Conservation (phyloP, 805 yeast species). For the Dipodascopsis uninucleata region DNA sequence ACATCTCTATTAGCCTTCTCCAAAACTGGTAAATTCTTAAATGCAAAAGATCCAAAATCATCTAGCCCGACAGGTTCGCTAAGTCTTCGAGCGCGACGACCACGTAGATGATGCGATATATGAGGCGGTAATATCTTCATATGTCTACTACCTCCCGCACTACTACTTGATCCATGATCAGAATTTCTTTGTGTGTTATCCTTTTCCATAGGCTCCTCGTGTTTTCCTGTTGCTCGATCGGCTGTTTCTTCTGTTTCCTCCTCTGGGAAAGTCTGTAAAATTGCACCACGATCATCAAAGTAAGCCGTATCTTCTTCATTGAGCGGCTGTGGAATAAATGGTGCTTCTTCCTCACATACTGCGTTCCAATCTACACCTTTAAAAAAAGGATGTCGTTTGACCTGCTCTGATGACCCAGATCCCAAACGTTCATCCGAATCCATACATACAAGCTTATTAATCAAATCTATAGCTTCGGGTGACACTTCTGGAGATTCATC, state of each 20-base stretch:
- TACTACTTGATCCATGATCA: not conserved
- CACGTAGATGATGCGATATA: slow-evolving; percentile 57
- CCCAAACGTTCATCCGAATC: slow-evolving; percentile 74
- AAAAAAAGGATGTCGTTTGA: slow-evolving; percentile 76
- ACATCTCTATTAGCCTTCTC: slow-evolving; percentile 94
- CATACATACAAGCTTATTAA: slow-evolving; percentile 55
- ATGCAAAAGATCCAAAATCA: slow-evolving; percentile 88
- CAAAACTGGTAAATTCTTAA: slow-evolving; percentile 80
- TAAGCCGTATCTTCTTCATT: slow-evolving; percentile 88
- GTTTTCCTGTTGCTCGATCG: slow-evolving; percentile 25
- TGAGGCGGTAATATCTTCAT: slow-evolving; percentile 41
- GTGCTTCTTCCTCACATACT: slow-evolving; percentile 65
- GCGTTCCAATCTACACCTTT: slow-evolving; percentile 67
- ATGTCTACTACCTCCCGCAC: slow-evolving; percentile 1
- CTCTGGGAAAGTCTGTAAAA: slow-evolving; percentile 56
- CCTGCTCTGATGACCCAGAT: slow-evolving; percentile 67
- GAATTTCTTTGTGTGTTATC: not conserved
- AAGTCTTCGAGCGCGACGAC: slow-evolving; percentile 62
- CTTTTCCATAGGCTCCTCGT: not conserved
- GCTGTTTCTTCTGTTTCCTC: slow-evolving; percentile 37
- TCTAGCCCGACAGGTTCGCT: slow-evolving; percentile 54
- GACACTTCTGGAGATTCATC: slow-evolving; percentile 44
- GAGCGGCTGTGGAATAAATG: slow-evolving; percentile 75
- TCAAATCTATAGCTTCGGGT: slow-evolving; percentile 69
- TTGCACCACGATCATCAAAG: slow-evolving; percentile 88